phyloP scores from a whole-genome alignment of 805 yeast genomes.

The Kodamaea kakaduensis region DNA sequence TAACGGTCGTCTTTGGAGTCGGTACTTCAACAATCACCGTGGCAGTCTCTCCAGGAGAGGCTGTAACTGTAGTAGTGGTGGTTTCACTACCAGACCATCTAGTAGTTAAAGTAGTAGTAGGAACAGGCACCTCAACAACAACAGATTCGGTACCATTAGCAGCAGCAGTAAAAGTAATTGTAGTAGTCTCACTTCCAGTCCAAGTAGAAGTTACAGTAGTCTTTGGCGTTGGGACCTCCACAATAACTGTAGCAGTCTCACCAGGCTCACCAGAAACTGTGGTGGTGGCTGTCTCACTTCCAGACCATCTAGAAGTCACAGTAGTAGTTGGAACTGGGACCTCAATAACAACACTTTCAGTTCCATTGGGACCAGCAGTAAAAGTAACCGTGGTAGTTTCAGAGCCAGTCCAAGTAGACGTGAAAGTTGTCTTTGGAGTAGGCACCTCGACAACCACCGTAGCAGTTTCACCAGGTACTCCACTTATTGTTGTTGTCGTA shows the following conservation, averaged over 20 bases:
- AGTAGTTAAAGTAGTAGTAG: slow-evolving; percentile 8
- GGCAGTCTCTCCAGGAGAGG: slow-evolving; percentile 9
- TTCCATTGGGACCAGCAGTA: slow-evolving; percentile 5
- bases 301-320: slow-evolving; percentile 10
- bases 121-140: slow-evolving; percentile 9
- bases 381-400: slow-evolving; percentile 8
- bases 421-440: slow-evolving; percentile 8
- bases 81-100: slow-evolving; percentile 12
- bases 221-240: slow-evolving; percentile 17
- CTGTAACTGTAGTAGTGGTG: slow-evolving; percentile 7
- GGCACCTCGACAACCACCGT: slow-evolving; percentile 1
- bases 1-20: slow-evolving; percentile 10
- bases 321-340: slow-evolving; percentile 12
- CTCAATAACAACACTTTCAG: slow-evolving; percentile 13
- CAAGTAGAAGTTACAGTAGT: slow-evolving; percentile 11
- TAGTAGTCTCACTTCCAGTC: slow-evolving; percentile 6
- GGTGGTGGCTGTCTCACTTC: slow-evolving; percentile 10
- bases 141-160: slow-evolving; percentile 10
- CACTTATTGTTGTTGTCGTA: background rate
- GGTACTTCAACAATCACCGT: slow-evolving; percentile 13
- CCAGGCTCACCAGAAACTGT: slow-evolving; percentile 13
- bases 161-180: slow-evolving; percentile 2
- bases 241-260: slow-evolving; percentile 21
- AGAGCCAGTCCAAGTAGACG: slow-evolving; percentile 9
- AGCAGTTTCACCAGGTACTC: slow-evolving; percentile 1